Base-by-base conservation (phyloP, 495 filamentous ascomycete genomes). In the Aspergillus panamensis region DNA sequence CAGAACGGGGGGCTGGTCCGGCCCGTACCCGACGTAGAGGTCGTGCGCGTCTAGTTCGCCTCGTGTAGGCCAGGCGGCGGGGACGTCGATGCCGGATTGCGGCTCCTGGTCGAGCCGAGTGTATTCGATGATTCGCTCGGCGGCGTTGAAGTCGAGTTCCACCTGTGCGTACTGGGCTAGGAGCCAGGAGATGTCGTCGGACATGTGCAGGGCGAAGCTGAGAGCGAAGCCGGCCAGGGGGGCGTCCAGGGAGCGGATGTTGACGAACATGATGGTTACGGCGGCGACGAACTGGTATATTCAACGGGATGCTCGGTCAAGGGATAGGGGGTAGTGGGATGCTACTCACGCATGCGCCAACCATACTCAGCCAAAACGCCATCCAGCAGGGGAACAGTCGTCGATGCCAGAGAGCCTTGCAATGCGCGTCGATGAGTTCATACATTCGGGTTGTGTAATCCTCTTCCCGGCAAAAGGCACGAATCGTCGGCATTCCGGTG, bases 361-460 rank as follows among this genome's bases (percentile, higher is more conserved):
- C 48, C 32, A 59, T 51, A 16, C 49, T 59, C 3, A 63, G 29
- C 48, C 61, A 55, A 19, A 83, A 81, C 16, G 77, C 80, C 70
- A 89, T 77, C 87, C 89, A 92, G 29, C 87, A 79, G 57, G 84
- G 86, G 67, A 90, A 88, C 3, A 88, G 72, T 81, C 84, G 89
- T 31, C 85, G 67, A 61, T 89, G 79, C 83, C 83, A 91, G 21
- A 78, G 82, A 4, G 85, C 76, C 17, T 79, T 74, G 16, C 77
- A 75, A 65, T 84, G 86, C 19, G 81, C 75, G 64, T 93, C 88
- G 20, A 92, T 78, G 58, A 81, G 81, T 42, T 58, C 59, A 59
- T 85, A 86, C 80, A 92, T 90, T 19, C 81, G 74, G 0, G 83
- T 73, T 29, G 88, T 78, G 54, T 88, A 93, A 0, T 77, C 78